A percentile compares a stretch with the other conserved stretches of the same genome.
These are phyloP conservation scores for Trifolium pratense DNA, from an alignment of 306 rosid genomes.

Conservation along the genomic window DNA sequence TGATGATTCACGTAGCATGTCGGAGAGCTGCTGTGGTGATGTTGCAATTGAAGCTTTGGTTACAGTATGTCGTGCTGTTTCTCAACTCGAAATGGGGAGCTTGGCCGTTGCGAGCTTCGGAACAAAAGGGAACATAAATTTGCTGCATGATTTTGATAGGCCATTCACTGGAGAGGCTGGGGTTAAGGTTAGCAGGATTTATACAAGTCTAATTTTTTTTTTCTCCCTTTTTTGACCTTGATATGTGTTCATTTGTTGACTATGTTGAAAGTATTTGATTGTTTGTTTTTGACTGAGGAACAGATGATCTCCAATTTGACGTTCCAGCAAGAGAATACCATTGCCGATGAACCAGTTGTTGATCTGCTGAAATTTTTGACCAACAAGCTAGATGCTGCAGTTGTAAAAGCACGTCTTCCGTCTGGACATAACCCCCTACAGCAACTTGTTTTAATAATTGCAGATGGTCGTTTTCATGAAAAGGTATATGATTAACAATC, in stretches of 20 bases:
- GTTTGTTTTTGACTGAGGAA: conserved; percentile 34
- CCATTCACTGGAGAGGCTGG: conserved; percentile 86
- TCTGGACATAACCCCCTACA: conserved; percentile 83
- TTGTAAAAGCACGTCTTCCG: conserved; percentile 76
- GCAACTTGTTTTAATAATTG: conserved; percentile 88
- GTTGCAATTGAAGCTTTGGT: conserved; percentile 86
- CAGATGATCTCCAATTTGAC: conserved; percentile 90
- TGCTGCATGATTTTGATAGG: conserved; percentile 84
- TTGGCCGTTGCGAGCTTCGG: conserved; percentile 94
- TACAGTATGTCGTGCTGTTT: conserved; percentile 90
- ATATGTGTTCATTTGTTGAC: not conserved
- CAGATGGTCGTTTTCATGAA: conserved; percentile 82
- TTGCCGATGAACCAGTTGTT: conserved; percentile 75
- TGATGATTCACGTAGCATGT: conserved; percentile 96
- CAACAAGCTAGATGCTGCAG: conserved; percentile 72
- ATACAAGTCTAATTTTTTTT: not conserved
- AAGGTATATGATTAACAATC: conserved; percentile 51
- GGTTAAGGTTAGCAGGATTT: conserved; percentile 58
- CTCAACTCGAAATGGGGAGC: conserved; percentile 84
- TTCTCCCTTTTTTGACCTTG: not conserved
- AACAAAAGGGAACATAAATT: conserved; percentile 77
- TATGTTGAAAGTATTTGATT: conserved; percentile 30
- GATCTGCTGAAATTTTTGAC: conserved; percentile 76
- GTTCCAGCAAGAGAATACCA: conserved; percentile 86
- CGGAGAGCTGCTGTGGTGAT: conserved; percentile 74